Percentiles rank a stretch among this genome's conserved stretches.
These are phyloP conservation scores for Neoarthrinium moseri DNA, from an alignment of 2,329 filamentous ascomycete species.

Conservation along the genomic window DNA sequence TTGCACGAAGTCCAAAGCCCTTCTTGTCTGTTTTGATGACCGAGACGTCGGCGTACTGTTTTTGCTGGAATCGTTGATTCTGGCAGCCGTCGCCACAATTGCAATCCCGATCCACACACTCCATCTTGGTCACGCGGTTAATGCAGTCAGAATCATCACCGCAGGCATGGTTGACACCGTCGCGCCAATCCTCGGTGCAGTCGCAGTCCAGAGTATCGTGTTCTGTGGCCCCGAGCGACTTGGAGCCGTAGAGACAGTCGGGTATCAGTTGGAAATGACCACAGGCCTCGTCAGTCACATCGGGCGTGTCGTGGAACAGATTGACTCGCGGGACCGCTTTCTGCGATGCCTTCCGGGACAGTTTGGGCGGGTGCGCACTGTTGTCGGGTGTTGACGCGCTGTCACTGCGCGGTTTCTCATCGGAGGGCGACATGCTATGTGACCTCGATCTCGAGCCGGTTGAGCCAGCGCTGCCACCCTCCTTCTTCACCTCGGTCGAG, in stretches of 20 bases:
- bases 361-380: conserved; percentile 60
- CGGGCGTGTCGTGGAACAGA: conserved; percentile 72
- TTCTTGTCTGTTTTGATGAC: conserved; percentile 99
- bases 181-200: conserved; percentile 87
- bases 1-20: conserved; percentile 85
- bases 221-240: conserved; percentile 86
- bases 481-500: conserved; percentile 32
- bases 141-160: conserved; percentile 98
- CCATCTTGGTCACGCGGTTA: conserved; percentile 97
- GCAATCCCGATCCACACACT: conserved; percentile 80
- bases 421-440: conserved; percentile 41
- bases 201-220: conserved; percentile 92
- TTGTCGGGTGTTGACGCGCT: conserved; percentile 47
- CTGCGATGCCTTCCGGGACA: conserved; percentile 71
- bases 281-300: conserved; percentile 75
- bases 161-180: conserved; percentile 77
- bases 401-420: conserved; percentile 44
- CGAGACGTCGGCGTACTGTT: conserved; percentile 84
- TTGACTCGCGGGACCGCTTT: conserved; percentile 63
- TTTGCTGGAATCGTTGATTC: conserved; percentile 91
- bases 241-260: conserved; percentile 87
- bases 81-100: conserved; percentile 86
- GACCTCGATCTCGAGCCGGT: conserved; percentile 37
- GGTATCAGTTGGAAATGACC: conserved; percentile 77
- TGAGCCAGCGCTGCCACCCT: conserved; percentile 33